Evolutionary conservation across 1,139 yeast genomes (phyloP).

Genomic region (Sugiyamaella grinbergsii): DNA sequence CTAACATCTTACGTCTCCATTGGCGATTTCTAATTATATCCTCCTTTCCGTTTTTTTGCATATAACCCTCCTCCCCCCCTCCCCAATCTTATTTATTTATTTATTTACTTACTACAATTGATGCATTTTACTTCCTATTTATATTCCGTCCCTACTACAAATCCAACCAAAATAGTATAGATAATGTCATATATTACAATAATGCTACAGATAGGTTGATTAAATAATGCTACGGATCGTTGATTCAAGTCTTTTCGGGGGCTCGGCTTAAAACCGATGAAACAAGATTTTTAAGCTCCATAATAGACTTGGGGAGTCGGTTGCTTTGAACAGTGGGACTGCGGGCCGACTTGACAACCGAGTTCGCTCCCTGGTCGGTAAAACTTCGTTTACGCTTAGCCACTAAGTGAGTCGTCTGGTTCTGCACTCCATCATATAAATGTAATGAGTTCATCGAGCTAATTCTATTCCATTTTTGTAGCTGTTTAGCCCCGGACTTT

Average conservation of each 20-base stretch:
- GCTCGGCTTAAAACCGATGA: constrained; percentile 16
- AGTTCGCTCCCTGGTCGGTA: constrained; percentile 3
- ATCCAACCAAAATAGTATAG: too few relatives aligned
- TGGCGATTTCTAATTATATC: constrained; percentile 16
- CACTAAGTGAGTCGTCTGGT: background rate
- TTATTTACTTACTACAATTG: constrained; percentile 8
- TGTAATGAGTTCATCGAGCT: constrained; percentile 18
- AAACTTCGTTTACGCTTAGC: constrained; percentile 21
- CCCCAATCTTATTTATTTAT: constrained; percentile 6
- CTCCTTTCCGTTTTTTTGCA: background rate
- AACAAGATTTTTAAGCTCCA: constrained; percentile 24
- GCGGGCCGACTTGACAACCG: constrained; percentile 1
- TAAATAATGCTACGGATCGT: background rate
- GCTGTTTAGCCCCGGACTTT: constrained; percentile 14
- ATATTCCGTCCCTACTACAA: background rate
- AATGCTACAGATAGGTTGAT: background rate
- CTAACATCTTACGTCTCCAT: constrained; percentile 16
- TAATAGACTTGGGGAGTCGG: constrained; percentile 22
- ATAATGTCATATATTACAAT: background rate
- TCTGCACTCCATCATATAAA: constrained; percentile 3
- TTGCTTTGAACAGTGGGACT: constrained; percentile 1
- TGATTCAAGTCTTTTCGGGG: constrained; percentile 1
- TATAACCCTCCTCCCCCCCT: too few relatives aligned
- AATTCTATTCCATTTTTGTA: constrained; percentile 17
- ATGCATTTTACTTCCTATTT: background rate